Conservation (phyloP, 1,284 basidiomycete genomes). For the Golubevia sp. region DNA sequence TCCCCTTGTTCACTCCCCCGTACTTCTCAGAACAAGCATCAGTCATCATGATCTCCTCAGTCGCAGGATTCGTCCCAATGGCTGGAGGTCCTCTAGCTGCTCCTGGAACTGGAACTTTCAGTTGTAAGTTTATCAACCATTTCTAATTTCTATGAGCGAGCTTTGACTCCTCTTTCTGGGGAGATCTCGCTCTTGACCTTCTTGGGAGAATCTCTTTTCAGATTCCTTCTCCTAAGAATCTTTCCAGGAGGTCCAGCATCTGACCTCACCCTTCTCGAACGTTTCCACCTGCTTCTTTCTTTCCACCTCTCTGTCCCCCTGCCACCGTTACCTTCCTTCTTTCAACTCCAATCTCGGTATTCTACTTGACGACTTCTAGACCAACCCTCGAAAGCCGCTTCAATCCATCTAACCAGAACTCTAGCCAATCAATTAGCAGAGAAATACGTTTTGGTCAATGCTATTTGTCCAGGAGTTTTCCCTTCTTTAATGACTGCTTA, state of each 20-base stretch:
- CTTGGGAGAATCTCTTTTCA: too few relatives aligned
- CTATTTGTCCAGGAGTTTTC: slow-evolving; percentile 78
- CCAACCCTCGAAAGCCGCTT: slow-evolving; percentile 71
- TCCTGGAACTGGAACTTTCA: slow-evolving; percentile 75
- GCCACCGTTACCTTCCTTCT: too few relatives aligned
- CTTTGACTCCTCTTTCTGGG: background rate
- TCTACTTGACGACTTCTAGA: background rate
- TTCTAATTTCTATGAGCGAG: background rate
- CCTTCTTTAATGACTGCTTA: slow-evolving; percentile 85
- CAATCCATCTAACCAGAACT: slow-evolving; percentile 78
- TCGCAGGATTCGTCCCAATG: slow-evolving; percentile 69
- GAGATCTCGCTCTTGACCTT: too few relatives aligned
- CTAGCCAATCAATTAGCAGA: slow-evolving; percentile 74
- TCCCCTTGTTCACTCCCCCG: too few relatives aligned
- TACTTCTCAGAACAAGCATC: too few relatives aligned
- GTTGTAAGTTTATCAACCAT: slow-evolving; percentile 68
- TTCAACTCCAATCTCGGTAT: too few relatives aligned
- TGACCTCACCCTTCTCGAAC: too few relatives aligned
- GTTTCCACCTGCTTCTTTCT: too few relatives aligned
- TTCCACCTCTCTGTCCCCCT: too few relatives aligned
- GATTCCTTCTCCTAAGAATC: too few relatives aligned
- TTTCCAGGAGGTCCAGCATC: too few relatives aligned
- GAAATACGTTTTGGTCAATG: slow-evolving; percentile 69
- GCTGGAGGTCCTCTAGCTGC: slow-evolving; percentile 67
- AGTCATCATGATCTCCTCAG: slow-evolving; percentile 79